phyloP scores from a whole-genome alignment of 257 asterid genomes.

The Linderniella brevidens region DNA sequence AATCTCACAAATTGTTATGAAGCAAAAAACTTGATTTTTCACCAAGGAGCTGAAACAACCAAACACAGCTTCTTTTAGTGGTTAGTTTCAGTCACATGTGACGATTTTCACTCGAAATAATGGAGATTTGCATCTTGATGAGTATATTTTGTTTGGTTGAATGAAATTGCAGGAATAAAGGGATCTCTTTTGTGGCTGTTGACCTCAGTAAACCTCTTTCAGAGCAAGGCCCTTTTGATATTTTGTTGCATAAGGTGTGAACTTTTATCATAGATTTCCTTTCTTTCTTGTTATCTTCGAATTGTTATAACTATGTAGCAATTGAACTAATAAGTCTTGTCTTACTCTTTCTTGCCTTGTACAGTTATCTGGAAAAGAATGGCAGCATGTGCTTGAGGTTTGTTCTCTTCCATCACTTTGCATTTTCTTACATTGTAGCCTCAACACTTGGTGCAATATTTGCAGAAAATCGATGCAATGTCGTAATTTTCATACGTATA shows the following conservation, averaged over 20 bases:
- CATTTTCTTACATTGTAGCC: neutral
- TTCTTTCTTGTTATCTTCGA: neutral
- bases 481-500: too few species aligned
- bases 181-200: conserved; percentile 75
- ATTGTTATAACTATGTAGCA: too few species aligned
- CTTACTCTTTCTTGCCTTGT: conserved; percentile 1
- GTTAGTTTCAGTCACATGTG: too few species aligned
- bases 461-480: too few species aligned
- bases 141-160: too few species aligned
- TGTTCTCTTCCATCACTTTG: conserved; percentile 1
- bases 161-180: conserved; percentile 46
- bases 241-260: conserved; percentile 78
- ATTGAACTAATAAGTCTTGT: neutral
- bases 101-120: too few species aligned
- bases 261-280: conserved; percentile 5
- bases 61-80: too few species aligned
- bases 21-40: too few species aligned
- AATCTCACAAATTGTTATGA: too few species aligned
- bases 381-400: conserved; percentile 78
- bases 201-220: conserved; percentile 71
- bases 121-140: too few species aligned
- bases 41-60: too few species aligned
- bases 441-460: conserved; percentile 3
- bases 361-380: conserved; percentile 85
- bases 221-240: conserved; percentile 95